Evolutionary conservation across 306 rosid genomes (phyloP).

Genomic region (Cucurbita pepo): DNA sequence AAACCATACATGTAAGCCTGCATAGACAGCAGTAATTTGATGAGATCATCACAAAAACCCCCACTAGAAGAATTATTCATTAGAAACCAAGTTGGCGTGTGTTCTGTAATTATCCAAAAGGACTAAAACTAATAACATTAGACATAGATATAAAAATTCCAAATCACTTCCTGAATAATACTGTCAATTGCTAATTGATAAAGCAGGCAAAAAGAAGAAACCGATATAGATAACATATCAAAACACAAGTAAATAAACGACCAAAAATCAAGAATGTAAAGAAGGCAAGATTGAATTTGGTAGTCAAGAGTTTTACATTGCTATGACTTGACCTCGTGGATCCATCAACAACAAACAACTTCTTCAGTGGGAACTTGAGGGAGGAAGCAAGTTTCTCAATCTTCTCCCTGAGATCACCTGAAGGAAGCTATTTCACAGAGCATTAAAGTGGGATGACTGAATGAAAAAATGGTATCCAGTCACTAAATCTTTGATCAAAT

Average conservation of each 20-base stretch:
- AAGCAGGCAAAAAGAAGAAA: background rate
- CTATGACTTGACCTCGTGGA: slow-evolving; percentile 98
- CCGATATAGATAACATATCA: background rate
- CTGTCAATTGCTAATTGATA: background rate
- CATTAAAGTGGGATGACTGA: slow-evolving; percentile 2
- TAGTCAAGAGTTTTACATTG: slow-evolving; percentile 50
- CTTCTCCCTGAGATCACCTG: slow-evolving; percentile 77
- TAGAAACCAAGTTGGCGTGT: background rate
- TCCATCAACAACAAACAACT: slow-evolving; percentile 92
- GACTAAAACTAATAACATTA: background rate
- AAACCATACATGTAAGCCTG: slow-evolving; percentile 99
- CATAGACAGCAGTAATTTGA: background rate
- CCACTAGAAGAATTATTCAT: background rate
- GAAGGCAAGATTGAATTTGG: background rate
- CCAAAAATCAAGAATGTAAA: slow-evolving; percentile 1
- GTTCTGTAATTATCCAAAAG: background rate
- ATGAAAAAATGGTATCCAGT: slow-evolving; percentile 1
- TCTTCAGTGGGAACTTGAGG: slow-evolving; percentile 80
- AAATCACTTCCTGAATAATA: background rate
- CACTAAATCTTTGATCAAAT: background rate
- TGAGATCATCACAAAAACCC: background rate
- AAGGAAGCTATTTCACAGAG: slow-evolving; percentile 60
- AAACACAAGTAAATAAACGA: background rate
- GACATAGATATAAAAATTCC: background rate
- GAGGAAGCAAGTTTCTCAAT: slow-evolving; percentile 85